These are phyloP conservation scores for Heterobasidion irregulare DNA, from an alignment of 1,284 basidiomycete species.

Conservation along the genomic window DNA sequence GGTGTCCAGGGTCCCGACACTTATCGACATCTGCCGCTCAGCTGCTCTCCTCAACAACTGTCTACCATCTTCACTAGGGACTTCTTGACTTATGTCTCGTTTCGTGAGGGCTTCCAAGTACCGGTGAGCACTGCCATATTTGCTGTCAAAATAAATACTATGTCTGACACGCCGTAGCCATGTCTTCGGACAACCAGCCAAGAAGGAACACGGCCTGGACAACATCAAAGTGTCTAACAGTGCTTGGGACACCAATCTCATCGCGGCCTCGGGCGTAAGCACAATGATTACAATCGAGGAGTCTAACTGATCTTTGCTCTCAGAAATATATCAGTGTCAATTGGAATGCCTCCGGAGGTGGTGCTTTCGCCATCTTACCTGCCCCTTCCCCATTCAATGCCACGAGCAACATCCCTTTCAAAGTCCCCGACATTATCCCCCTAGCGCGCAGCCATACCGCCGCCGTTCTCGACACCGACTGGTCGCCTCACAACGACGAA, in stretches of 20 bases:
- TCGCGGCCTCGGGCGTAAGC: conserved; percentile 78
- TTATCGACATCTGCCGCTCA: not conserved
- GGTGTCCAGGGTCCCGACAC: not conserved
- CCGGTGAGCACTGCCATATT: conserved; percentile 36
- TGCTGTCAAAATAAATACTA: not conserved
- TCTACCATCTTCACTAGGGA: not conserved
- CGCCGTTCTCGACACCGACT: conserved; percentile 92
- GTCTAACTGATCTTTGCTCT: not conserved
- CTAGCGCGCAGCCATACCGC: conserved; percentile 84
- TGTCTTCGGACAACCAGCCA: conserved; percentile 81
- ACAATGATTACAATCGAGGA: not conserved
- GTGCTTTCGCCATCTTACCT: conserved; percentile 91
- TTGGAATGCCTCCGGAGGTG: conserved; percentile 94
- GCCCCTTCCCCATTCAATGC: conserved; percentile 69
- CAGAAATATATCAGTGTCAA: conserved; percentile 87
- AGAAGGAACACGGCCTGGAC: conserved; percentile 81
- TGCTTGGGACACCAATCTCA: conserved; percentile 95
- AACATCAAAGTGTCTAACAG: conserved; percentile 86
- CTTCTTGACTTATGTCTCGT: conserved; percentile 48
- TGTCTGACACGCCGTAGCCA: conserved; percentile 44
- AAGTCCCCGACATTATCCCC: conserved; percentile 89
- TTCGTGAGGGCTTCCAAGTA: conserved; percentile 70
- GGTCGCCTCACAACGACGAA: conserved; percentile 91
- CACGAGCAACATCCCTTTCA: conserved; percentile 52
- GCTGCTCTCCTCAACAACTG: not conserved